phyloP scores from a whole-genome alignment of 2,329 filamentous ascomycete genomes.

The Aspergillus awamori region DNA sequence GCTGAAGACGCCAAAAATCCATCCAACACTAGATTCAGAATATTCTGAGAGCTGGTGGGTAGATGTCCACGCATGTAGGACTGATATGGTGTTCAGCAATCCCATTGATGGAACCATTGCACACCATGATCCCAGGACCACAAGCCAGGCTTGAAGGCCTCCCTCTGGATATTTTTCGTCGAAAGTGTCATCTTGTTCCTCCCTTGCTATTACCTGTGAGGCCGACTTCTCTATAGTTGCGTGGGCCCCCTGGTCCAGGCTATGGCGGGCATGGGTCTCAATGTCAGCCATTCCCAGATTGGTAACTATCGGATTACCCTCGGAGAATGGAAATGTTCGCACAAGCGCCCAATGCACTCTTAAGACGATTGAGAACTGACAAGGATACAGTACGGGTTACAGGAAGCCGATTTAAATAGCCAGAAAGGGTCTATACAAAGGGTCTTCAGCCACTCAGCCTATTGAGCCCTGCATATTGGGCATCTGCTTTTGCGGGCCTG shows the following conservation, averaged over 20 bases:
- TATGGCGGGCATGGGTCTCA: background rate
- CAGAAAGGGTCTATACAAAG: background rate
- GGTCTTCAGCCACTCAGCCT: background rate
- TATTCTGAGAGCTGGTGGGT: conserved; percentile 38
- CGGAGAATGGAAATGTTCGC: background rate
- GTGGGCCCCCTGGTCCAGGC: background rate
- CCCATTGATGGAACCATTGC: conserved; percentile 45
- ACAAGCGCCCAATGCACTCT: background rate
- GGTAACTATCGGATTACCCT: background rate
- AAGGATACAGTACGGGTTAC: background rate
- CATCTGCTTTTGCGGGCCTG: background rate
- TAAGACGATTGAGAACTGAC: background rate
- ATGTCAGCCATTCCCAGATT: background rate
- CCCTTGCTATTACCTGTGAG: background rate
- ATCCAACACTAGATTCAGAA: conserved; percentile 39
- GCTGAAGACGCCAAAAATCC: conserved; percentile 46
- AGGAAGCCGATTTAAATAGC: background rate
- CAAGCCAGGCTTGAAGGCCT: conserved; percentile 47
- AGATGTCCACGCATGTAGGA: conserved; percentile 42
- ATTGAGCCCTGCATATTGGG: background rate
- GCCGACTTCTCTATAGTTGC: background rate
- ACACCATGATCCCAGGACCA: conserved; percentile 44
- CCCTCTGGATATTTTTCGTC: conserved; percentile 41
- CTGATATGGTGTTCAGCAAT: conserved; percentile 43
- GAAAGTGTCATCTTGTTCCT: background rate